phyloP scores from a whole-genome alignment of 1,284 basidiomycete species.

The Coniferiporia sulphurascens region DNA sequence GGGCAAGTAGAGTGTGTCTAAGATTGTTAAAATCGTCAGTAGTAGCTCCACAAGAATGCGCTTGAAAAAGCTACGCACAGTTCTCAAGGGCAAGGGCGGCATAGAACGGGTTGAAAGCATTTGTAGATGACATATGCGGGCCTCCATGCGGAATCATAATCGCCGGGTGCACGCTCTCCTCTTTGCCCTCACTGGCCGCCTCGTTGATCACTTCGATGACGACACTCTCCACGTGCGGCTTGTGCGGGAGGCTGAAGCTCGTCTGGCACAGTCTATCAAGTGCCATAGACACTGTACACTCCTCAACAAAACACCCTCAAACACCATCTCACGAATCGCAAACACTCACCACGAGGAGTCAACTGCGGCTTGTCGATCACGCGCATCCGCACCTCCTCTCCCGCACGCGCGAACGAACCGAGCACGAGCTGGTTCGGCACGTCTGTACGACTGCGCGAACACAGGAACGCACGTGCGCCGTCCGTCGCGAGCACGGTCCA shows the following conservation, averaged over 20 bases:
- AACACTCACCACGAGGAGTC: not conserved
- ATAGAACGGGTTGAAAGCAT: conserved; percentile 40
- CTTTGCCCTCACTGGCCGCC: conserved; percentile 15
- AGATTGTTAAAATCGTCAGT: not conserved
- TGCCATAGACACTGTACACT: conserved; percentile 35
- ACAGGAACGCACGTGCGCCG: conserved; percentile 39
- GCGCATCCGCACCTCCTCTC: conserved; percentile 34
- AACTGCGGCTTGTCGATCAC: conserved; percentile 40
- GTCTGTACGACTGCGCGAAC: conserved; percentile 45
- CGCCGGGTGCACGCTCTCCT: conserved; percentile 30
- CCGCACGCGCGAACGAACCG: conserved; percentile 30
- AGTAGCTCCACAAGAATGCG: not conserved
- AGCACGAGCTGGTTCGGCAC: conserved; percentile 49
- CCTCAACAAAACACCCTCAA: not conserved
- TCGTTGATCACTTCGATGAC: conserved; percentile 33
- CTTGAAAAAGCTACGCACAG: conserved; percentile 38
- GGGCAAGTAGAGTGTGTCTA: conserved; percentile 55
- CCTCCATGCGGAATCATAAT: conserved; percentile 65
- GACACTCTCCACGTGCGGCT: conserved; percentile 49
- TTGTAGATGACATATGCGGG: conserved; percentile 50
- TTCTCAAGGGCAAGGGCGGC: conserved; percentile 53
- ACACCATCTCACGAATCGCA: not conserved
- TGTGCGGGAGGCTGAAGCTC: conserved; percentile 43
- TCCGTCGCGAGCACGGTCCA: conserved; percentile 55
- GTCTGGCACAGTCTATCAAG: conserved; percentile 36